Evolutionary conservation across 495 filamentous ascomycete genomes (phyloP), one percentile per base, ranked within the genome.

Genomic region (Oleoguttula mirabilis): DNA sequence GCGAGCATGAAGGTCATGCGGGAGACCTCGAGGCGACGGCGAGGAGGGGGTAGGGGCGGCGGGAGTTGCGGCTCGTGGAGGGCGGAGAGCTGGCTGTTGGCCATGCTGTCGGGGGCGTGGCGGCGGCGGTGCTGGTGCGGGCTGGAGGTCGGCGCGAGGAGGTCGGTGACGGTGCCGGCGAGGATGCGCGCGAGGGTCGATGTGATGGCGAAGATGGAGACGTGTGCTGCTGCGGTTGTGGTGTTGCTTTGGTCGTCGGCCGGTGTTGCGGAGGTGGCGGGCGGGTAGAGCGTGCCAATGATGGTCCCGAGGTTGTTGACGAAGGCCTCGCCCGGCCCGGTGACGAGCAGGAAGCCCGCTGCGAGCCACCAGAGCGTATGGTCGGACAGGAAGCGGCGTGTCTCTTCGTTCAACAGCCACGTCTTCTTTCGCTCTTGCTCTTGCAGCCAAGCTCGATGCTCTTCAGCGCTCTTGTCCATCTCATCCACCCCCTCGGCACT

Each of bases 231-330:
- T 2, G 87, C 73, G 15, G 67, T 66, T 24, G 76, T 79, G 16
- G 69, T 58, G 6, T 64, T 56, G 3, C 21, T 21, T 4, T 50
- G 52, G 6, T 54, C 34, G 20, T 59, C 51, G n/a, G 64, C 45
- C 2, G 25, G 14, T 20, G 21, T 12, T 6, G 41, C 7, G 24
- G 16, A 10, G 3, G 39, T 21, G 24, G 69, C 65, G 8, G 66
- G 60, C 0, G 84, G 78, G 41, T 79, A 82, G 8, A 96, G 66
- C 1, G 90, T 87, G 45, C 81, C 79, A 54, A 94, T 84, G 43
- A 98, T 79, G 16, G 88, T 93, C 32, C 90, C 90, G 34, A 98
- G 61, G 51, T 98, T 98, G 64, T 96, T 98, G 55, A 95, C 86
- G 61, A 94, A 98, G 7, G 87, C 80, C 66, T 98, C 90, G 15